A percentile compares a stretch with the other conserved stretches of the same genome.
phyloP scores from a whole-genome alignment of 192 early-diverging fungal genomes.

The Bifiguratus adelaidae region DNA sequence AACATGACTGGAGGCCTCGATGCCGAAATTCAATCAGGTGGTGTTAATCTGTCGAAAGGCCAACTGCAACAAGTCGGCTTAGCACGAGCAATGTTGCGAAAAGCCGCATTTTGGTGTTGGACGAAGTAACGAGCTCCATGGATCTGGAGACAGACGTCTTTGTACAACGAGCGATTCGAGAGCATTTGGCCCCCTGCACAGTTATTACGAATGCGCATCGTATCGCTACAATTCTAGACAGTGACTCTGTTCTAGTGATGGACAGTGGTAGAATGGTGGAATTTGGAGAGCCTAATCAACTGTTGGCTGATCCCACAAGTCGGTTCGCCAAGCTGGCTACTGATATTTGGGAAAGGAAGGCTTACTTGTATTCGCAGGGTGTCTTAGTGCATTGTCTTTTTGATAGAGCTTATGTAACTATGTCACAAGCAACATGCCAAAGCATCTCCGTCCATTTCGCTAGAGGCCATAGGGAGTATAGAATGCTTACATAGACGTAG shows the following conservation, averaged over 20 bases:
- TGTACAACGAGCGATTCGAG: constrained; percentile 40
- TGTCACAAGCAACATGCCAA: no score
- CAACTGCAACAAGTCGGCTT: constrained; percentile 58
- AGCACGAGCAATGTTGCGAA: constrained; percentile 57
- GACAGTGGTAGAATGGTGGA: constrained; percentile 67
- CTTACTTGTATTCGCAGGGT: no score
- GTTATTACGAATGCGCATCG: constrained; percentile 59
- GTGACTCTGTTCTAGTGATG: constrained; percentile 64
- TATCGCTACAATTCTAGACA: constrained; percentile 39
- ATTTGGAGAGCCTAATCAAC: constrained; percentile 48
- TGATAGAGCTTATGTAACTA: no score
- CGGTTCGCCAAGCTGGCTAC: constrained; percentile 29
- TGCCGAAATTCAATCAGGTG: constrained; percentile 56
- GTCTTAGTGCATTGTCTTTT: no score
- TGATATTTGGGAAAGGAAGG: no score
- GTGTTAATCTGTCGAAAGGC: constrained; percentile 75
- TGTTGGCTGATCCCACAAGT: constrained; percentile 32
- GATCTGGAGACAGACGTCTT: constrained; percentile 40
- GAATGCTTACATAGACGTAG: no score
- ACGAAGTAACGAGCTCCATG: constrained; percentile 80
- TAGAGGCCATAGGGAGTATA: no score
- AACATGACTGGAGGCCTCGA: constrained; percentile 52
- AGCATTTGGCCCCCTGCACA: constrained; percentile 36
- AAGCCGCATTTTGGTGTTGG: constrained; percentile 69
- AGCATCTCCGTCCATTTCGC: no score